Evolutionary conservation across 2,329 filamentous ascomycete species (phyloP), one percentile per base, ranked within the genome.

Genomic region (Ophiostoma quercus): DNA sequence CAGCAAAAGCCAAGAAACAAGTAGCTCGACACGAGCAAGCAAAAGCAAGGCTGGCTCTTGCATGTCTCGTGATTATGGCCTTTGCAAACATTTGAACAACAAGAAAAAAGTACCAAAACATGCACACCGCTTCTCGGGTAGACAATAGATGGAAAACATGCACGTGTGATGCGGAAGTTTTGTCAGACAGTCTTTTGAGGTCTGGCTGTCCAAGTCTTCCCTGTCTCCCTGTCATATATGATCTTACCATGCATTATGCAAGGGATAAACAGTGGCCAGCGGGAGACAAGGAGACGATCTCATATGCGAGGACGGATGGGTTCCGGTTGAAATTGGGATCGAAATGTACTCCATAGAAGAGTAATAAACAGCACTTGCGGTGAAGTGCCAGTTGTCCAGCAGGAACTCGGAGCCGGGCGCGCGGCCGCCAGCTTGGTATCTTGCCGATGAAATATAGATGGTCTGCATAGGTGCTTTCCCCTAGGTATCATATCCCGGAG

Each of bases 121-220:
- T 25, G 25, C 57, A 62, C 57, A 62, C 57, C 57, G 57, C 57
- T 62, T 32, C 57, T 62, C 25, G 25, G 54, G 22, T 57, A n/a
- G 51, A 32, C n/a, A 16, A 16, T 14, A 62, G 57, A 62, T 62
- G 57, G 57, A 62, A 25, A 62, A 34, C 2, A 62, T 57, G 22
- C 57, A 32, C 57, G 57, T 25, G 51, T 57, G 51, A 57, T 57
- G 51, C 51, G 51, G 51, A 57, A 57, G 51, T 57, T 57, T 25
- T 57, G 51, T 57, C 51, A 47, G 43, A 47, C 43, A 47, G 43
- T 47, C 16, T 47, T 47, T 47, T 47, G 25, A 6, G 14, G 16
- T 47, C 41, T 57, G 22, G 11, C 7, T 25, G 3, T 57, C 22
- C 51, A 32, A 25, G 57, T 62, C 12, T 62, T 62, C 12, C 54